These are phyloP conservation scores for Mycena venus DNA, from an alignment of 768 basidiomycete species.

Conservation along the genomic window DNA sequence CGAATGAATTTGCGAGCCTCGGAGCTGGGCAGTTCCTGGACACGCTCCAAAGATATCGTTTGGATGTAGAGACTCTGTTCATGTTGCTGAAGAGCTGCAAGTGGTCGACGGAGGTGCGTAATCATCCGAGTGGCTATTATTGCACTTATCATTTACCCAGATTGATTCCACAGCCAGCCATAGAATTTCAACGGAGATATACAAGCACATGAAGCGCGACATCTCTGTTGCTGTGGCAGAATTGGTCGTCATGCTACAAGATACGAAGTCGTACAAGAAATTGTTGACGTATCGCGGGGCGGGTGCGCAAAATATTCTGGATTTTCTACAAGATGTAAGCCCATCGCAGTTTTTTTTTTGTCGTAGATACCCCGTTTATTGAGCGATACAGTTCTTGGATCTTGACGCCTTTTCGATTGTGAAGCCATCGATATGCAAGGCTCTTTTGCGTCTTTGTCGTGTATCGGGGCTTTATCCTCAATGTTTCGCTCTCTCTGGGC, in stretches of 20 bases:
- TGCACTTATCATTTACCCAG: neutral
- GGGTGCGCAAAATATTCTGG: neutral
- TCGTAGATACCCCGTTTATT: too few species aligned
- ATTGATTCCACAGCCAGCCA: slow-evolving; percentile 1
- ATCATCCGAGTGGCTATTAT: neutral
- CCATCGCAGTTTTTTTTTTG: neutral
- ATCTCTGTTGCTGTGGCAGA: neutral
- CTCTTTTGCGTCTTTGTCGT: slow-evolving; percentile 21
- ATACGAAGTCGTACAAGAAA: neutral
- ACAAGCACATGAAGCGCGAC: neutral
- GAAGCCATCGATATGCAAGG: slow-evolving; percentile 4
- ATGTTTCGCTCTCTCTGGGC: slow-evolving; percentile 14
- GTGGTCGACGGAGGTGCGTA: neutral
- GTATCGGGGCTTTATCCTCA: slow-evolving; percentile 19
- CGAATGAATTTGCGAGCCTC: neutral
- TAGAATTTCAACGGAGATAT: neutral
- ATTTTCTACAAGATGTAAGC: slow-evolving; percentile 27
- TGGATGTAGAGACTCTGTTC: neutral
- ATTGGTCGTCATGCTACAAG: neutral
- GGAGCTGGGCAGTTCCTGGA: neutral
- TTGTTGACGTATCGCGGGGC: neutral
- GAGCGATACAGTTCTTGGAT: slow-evolving; percentile 9
- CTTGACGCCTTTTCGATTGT: neutral
- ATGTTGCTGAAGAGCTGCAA: neutral
- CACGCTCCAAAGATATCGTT: neutral